Conservation (phyloP, 768 basidiomycete species). For the Infundibulicybe gibba region DNA sequence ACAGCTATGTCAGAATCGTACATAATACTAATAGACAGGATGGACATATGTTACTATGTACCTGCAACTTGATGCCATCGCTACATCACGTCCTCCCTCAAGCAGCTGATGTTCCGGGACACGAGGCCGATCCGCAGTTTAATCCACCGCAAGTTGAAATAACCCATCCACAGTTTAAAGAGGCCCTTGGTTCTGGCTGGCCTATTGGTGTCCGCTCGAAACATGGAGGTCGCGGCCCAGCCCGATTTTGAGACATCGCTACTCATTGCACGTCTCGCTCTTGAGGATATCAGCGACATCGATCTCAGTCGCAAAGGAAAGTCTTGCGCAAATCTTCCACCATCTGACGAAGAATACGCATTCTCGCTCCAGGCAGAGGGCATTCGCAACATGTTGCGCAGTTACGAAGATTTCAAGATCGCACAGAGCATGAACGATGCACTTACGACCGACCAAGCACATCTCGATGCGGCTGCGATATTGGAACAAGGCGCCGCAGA, state of each 20-base stretch:
- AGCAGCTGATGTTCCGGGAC: no score
- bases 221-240: no score
- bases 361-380: conserved; percentile 8
- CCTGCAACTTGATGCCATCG: no score
- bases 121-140: no score
- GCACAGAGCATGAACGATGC: conserved; percentile 13
- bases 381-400: conserved; percentile 5
- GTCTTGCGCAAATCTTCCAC: conserved; percentile 10
- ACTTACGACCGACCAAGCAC: conserved; percentile 8
- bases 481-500: conserved; percentile 14
- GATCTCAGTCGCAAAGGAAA: conserved; percentile 14
- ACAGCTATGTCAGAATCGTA: no score
- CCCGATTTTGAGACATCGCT: conserved; percentile 5
- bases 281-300: conserved; percentile 11
- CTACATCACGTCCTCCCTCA: no score
- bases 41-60: no score
- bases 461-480: conserved; percentile 6
- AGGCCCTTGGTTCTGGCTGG: no score
- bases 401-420: conserved; percentile 7
- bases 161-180: no score
- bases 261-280: conserved; percentile 6
- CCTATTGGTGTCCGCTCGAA: no score
- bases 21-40: no score
- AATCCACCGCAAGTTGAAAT: no score
- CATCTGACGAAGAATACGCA: conserved; percentile 15